These are phyloP conservation scores for Elaeis guineensis DNA, from an alignment of 176 grass and related monocot genomes.

Conservation along the genomic window DNA sequence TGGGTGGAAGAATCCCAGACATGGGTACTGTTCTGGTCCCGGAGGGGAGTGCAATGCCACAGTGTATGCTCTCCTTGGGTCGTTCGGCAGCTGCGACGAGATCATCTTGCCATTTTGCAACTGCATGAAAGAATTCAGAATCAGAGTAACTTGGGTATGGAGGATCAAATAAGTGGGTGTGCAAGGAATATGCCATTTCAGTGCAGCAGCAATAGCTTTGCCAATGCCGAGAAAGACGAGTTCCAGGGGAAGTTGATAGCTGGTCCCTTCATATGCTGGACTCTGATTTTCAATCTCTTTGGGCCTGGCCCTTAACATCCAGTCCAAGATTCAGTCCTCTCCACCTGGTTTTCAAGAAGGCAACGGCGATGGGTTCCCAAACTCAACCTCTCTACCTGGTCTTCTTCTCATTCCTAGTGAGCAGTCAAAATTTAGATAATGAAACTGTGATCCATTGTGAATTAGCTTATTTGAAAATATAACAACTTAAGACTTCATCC, in stretches of 20 bases:
- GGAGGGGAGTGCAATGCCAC: constrained; percentile 38
- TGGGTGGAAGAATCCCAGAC: not conserved
- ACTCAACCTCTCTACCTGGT: too few relatives aligned
- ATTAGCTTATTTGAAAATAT: constrained; percentile 35
- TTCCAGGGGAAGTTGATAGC: too few relatives aligned
- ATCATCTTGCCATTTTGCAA: constrained; percentile 35
- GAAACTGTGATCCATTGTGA: constrained; percentile 34
- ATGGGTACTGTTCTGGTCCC: constrained; percentile 25
- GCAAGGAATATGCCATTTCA: constrained; percentile 39
- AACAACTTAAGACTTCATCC: too few relatives aligned
- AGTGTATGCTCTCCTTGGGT: constrained; percentile 49
- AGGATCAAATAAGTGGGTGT: constrained; percentile 42
- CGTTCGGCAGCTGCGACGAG: constrained; percentile 51
- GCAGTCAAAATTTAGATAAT: constrained; percentile 19
- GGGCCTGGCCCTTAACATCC: too few relatives aligned
- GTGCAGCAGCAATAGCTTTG: constrained; percentile 34
- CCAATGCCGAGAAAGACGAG: not conserved
- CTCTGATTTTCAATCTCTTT: too few relatives aligned
- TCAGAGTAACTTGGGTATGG: constrained; percentile 34
- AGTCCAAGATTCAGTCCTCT: too few relatives aligned
- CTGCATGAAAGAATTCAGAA: constrained; percentile 48
- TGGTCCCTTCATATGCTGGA: too few relatives aligned
- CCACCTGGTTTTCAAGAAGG: too few relatives aligned
- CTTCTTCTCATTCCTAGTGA: constrained; percentile 22
- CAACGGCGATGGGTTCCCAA: too few relatives aligned